phyloP scores from a whole-genome alignment of 2,329 filamentous ascomycete species.

The Aspergillus pseudoviridinutans region DNA sequence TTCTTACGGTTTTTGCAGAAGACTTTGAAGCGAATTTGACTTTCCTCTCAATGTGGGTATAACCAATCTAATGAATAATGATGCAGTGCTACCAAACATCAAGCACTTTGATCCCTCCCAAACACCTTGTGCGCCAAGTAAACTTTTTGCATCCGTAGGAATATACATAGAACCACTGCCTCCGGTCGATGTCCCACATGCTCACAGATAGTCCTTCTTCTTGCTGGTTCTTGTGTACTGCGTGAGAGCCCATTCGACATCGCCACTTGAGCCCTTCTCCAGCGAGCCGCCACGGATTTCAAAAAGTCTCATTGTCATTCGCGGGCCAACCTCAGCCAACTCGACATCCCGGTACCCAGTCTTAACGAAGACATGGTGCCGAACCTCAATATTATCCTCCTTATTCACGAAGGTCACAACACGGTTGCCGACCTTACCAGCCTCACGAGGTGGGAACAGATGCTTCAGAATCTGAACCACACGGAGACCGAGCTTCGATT shows the following conservation, averaged over 20 bases:
- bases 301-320: constrained; percentile 96
- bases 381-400: constrained; percentile 80
- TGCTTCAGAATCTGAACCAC: constrained; percentile 91
- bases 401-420: constrained; percentile 94
- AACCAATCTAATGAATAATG: constrained; percentile 18
- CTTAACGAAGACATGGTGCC: constrained; percentile 90
- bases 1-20: no score
- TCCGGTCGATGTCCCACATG: constrained; percentile 10
- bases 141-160: constrained; percentile 19
- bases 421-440: constrained; percentile 77
- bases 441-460: constrained; percentile 84
- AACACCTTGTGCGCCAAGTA: constrained; percentile 32
- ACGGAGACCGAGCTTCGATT: constrained; percentile 70
- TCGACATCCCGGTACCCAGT: constrained; percentile 88
- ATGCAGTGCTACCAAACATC: constrained; percentile 16
- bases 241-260: constrained; percentile 93
- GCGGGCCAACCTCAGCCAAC: constrained; percentile 80
- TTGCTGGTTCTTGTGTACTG: constrained; percentile 90
- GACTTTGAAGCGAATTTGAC: background rate
- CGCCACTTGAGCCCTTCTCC: constrained; percentile 84
- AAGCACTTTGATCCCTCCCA: constrained; percentile 17
- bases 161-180: constrained; percentile 11
- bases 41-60: constrained; percentile 15
- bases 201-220: constrained; percentile 90
- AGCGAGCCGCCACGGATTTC: constrained; percentile 88